Evolutionary conservation across 495 filamentous ascomycete genomes (phyloP), one percentile per base, ranked within the genome.

Genomic region (Jackrogersella multiformis): DNA sequence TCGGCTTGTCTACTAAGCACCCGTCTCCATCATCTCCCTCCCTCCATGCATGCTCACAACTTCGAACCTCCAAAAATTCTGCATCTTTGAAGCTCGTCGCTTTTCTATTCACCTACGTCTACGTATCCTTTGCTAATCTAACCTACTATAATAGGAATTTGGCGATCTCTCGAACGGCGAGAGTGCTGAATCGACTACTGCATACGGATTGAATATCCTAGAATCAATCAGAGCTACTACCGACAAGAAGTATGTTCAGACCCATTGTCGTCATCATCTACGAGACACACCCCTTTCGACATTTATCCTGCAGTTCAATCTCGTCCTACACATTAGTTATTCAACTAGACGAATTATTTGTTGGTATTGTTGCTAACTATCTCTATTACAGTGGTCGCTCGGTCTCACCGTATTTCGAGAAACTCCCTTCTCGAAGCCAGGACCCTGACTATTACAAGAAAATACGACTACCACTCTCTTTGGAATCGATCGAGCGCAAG

Each of bases 401-500:
- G 6, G 89, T 94, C 62, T 86, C 90, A 12, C 87, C 86, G 32
- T 82, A 86, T 68, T 96, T 96, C 75, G 84, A 91, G 59, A 82
- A 78, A 2, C 85, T 94, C 21, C 87, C 90, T 28, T 82, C 86
- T 49, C 79, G 82, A 74, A 83, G 85, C 56, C 76, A 83, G 35
- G 79, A 89, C 58, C 83, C 86, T n/a, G 85, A 89, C 20, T 96
- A 95, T 73, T 94, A 92, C 76, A 79, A 86, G 53, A 79, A 84
- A 46, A 92, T 90, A 55, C 82, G 83, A 42, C 81, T 91, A 56
- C 92, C 92, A 0, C 88, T 96, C 54, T 90, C 92, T 0, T 78
- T 96, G 34, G 86, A 92, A 57, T 86, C 81, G 1, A 89, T 96
- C 44, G 88, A 92, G 77, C 82, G 73, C n/a, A 92, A 90, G 75